Evolutionary conservation across 768 basidiomycete genomes (phyloP).

Genomic region (Kwoniella newhampshirensis): DNA sequence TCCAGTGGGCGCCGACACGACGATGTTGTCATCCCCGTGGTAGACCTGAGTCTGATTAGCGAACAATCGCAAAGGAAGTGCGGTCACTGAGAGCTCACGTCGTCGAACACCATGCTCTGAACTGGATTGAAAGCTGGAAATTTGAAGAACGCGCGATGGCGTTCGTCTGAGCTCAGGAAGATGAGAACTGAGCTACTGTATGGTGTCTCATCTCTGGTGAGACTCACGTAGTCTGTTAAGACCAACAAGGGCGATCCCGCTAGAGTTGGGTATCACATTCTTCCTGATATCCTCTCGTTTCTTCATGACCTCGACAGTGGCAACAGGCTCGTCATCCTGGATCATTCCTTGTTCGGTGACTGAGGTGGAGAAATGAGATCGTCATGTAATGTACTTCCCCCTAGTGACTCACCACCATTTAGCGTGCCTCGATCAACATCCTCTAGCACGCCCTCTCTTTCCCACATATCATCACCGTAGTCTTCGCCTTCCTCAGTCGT

Average conservation of each 20-base stretch:
- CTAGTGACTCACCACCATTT: no score
- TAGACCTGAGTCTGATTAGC: constrained; percentile 35
- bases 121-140: constrained; percentile 89
- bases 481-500: no score
- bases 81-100: constrained; percentile 57
- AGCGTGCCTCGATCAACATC: no score
- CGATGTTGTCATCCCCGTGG: constrained; percentile 51
- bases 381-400: no score
- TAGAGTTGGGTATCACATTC: constrained; percentile 52
- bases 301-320: constrained; percentile 19
- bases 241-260: constrained; percentile 63
- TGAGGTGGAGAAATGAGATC: no score
- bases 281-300: constrained; percentile 10
- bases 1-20: constrained; percentile 76
- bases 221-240: constrained; percentile 69
- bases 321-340: constrained; percentile 18
- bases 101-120: constrained; percentile 77
- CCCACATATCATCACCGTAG: no score
- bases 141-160: constrained; percentile 76
- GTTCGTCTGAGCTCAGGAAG: no score
- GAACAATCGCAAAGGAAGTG: constrained; percentile 12
- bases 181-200: no score
- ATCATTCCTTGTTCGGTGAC: no score
- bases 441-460: no score
- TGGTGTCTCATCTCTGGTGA: constrained; percentile 6